A percentile compares a stretch with the other conserved stretches of the same genome.
Conservation (phyloP, 1,139 yeast genomes). For the Magnusiomyces suaveolens region DNA sequence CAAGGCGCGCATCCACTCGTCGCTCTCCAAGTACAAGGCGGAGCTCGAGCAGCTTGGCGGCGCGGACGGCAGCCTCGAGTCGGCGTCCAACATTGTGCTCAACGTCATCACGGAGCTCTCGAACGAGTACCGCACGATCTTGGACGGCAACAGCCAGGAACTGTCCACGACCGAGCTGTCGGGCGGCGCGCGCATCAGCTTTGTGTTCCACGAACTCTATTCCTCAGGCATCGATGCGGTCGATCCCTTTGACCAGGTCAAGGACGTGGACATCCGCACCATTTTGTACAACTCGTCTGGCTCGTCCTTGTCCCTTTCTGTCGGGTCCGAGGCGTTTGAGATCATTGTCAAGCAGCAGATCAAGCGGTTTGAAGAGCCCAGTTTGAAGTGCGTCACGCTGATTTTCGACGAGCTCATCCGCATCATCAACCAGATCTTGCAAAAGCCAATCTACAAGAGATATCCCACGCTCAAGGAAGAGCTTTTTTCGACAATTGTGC, state of each 20-base stretch:
- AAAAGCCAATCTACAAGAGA: slow-evolving; percentile 73
- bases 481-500: slow-evolving; percentile 67
- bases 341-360: slow-evolving; percentile 94
- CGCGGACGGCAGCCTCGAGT: slow-evolving; percentile 65
- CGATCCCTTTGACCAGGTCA: slow-evolving; percentile 95
- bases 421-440: slow-evolving; percentile 73
- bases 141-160: slow-evolving; percentile 87
- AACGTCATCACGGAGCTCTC: slow-evolving; percentile 87
- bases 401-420: slow-evolving; percentile 92
- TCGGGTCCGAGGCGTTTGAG: slow-evolving; percentile 95
- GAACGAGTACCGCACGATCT: slow-evolving; percentile 82
- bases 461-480: slow-evolving; percentile 88
- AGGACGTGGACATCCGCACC: slow-evolving; percentile 95
- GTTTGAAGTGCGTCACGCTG: slow-evolving; percentile 76
- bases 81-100: slow-evolving; percentile 82
- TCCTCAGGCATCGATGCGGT: slow-evolving; percentile 86
- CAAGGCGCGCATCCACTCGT: slow-evolving; percentile 80
- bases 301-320: slow-evolving; percentile 93
- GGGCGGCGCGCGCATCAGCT: slow-evolving; percentile 97
- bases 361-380: slow-evolving; percentile 88
- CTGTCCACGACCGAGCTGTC: slow-evolving; percentile 77
- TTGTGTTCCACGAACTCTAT: slow-evolving; percentile 94
- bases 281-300: slow-evolving; percentile 89
- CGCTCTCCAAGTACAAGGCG: slow-evolving; percentile 75
- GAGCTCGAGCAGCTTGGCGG: slow-evolving; percentile 69